Conservation (phyloP, 257 asterid species). For the Solanum pinnatisectum region DNA sequence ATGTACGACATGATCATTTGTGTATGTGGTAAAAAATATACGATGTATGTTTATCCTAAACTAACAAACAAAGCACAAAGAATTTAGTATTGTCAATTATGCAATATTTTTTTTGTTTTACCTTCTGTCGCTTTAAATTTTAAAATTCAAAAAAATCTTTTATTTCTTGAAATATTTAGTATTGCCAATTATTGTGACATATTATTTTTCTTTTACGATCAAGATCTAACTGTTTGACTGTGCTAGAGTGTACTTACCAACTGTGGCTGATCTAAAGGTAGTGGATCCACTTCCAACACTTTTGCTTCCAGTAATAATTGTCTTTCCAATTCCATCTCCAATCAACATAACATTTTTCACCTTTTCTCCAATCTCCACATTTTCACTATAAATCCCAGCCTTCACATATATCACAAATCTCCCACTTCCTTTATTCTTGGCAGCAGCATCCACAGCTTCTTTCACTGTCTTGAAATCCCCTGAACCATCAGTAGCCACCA, state of each 20-base stretch:
- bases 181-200: background rate
- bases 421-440: constrained; percentile 27
- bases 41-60: background rate
- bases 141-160: too few relatives aligned
- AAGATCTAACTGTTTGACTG: background rate
- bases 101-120: background rate
- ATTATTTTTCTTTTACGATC: background rate
- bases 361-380: constrained; percentile 39
- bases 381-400: constrained; percentile 68
- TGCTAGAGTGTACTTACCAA: constrained; percentile 39
- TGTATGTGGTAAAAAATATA: background rate
- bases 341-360: constrained; percentile 59
- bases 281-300: constrained; percentile 73
- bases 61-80: background rate
- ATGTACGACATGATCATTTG: background rate
- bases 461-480: constrained; percentile 48
- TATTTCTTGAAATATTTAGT: too few relatives aligned
- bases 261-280: constrained; percentile 76
- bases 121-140: too few relatives aligned
- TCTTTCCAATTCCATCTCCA: constrained; percentile 86
- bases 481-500: constrained; percentile 23
- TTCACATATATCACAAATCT: constrained; percentile 64
- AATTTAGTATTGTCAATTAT: too few relatives aligned
- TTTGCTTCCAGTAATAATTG: constrained; percentile 75
- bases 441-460: constrained; percentile 45